Base-by-base conservation (phyloP, 306 rosid genomes). In the Sindora glabra region DNA sequence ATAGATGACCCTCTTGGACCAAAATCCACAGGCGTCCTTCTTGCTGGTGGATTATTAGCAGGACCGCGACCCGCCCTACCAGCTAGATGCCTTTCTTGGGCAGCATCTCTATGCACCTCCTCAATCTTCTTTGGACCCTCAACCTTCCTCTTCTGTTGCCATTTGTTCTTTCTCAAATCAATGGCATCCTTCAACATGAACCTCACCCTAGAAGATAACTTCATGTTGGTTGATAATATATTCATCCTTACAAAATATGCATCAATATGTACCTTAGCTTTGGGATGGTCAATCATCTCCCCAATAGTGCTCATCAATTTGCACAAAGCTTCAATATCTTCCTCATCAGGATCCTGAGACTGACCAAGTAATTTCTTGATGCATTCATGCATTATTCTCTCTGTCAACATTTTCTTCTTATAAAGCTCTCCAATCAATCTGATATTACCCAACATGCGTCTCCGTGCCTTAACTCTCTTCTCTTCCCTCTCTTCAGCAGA, bases 91-190 rank as follows among this genome's bases (percentile, higher is more conserved):
- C 97, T 80, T 64, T 94, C 99, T 58, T 94, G 95, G 2, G 90
- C 89, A 48, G 99, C 99, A 80, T 94, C 99, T 71, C 97, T 84
- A 74, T 94, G 99, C 45, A 94, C 84, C 73, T 94, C 97, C 49
- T 94, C 99, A 44, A 94, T 94, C 90, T 89, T 94, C 71, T 89
- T 94, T 0, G 97, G 97, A 56, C 99, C 99, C 56, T 94, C 97
- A 48, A 94, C 87, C 74, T 94, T 94, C 73, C 97, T 86, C 72
- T 95, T 82, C 60, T 74, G 89, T 65, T 89, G 95, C 99, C 99
- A 94, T 65, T 67, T 94, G 47, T 94, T 94, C 83, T 65, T 94
- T 69, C 99, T 79, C 65, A 94, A 61, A 52, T 94, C 99, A 59
- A 86, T 84, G 21, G 89, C 46, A 75, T 94, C 99, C 82, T 67